Base-by-base conservation (phyloP, 116 monocot genomes). In the Zostera marina region DNA sequence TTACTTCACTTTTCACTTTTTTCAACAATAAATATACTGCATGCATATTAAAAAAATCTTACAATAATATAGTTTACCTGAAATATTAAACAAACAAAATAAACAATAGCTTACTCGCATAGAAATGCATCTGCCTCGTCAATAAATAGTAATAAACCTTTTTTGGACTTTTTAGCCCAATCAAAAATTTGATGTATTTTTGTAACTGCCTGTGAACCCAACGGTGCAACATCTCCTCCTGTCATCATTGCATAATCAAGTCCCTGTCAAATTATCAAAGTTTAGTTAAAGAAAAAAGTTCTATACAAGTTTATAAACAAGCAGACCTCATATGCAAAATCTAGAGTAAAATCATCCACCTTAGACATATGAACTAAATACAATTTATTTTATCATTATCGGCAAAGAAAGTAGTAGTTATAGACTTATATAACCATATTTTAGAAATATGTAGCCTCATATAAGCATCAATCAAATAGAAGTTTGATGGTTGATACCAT, bases 241-340 rank as follows among this genome's bases (percentile, higher is more conserved):
- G 93, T 88, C 93, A 93, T 93, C 93, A 93, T 84, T 51, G 93
- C 93, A 70, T 93, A 93, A 81, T 93, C 93, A 19, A 93, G 66
- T 42, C 88, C 93, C 93, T 93, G 71, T 22, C 41, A 41, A 21
- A 22, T 40, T 16, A 42, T 64, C 20, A 16, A 39, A 8, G 22
- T 22, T 11, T 13, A 44, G 22, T 8, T 8, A 3, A 20, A 51
- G 21, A 17, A 7, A 51, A 13, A 51, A 51, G 19, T 51, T 51
- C 16, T 51, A n/a, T 2, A 13, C 6, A 19, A n/a, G n/a, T 48
- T 19, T 20, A 15, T 51, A 3, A 7, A 8, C 51, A 51, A 8
- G 16, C 20, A 51, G 17, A 51, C 7, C 8, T 19, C 32, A 13
- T 15, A 20, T 17, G 6, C n/a, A 51, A 19, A 12, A 19, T 8